Base-by-base conservation (phyloP, 2,329 filamentous ascomycete genomes). In the Fusarium algeriense region DNA sequence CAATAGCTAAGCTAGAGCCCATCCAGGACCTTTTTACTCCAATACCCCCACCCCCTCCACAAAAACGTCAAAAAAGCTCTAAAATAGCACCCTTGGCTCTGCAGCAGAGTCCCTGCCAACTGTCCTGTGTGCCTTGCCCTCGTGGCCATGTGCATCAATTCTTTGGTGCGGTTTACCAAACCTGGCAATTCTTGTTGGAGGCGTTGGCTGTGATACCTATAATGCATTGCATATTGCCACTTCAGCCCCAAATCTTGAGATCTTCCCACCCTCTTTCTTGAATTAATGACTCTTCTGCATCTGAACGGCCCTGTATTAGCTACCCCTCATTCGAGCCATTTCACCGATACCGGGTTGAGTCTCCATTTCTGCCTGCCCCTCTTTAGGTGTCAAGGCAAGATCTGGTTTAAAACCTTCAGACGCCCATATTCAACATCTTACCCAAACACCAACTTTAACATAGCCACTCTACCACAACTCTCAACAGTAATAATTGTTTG, bases 341-440 rank as follows among this genome's bases (percentile, higher is more conserved):
- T 30, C 56, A 66, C 69, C 69, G 69, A 72, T 72, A 72, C 69
- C 69, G 69, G 64, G 69, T 50, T 62, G 35, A 63, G 60, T 52
- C 57, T 70, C 69, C 65, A 67, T 69, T 63, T 70, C 65, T 66
- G 59, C 63, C 57, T 73, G 69, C 69, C 69, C 69, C 69, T 73
- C 69, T 66, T 70, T 55, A 62, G 48, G 38, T 67, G 52, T 46
- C 67, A 64, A 69, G 54, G 48, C 37, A 60, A 52, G 48, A 56
- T 55, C 55, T 69, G 49, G 65, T 64, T 61, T 73, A 55, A 64
- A 67, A 67, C 40, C 40, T 63, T 38, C n/a, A 52, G 48, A 38
- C 50, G 44, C 45, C 38, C 53, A 45, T 44, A 50, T 70, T 48
- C 34, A n/a, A 54, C 26, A 53, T 67, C 69, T 54, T 70, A 48